These are phyloP conservation scores for Suhomyces kunorum DNA, from an alignment of 1,139 yeast species.

Conservation along the genomic window DNA sequence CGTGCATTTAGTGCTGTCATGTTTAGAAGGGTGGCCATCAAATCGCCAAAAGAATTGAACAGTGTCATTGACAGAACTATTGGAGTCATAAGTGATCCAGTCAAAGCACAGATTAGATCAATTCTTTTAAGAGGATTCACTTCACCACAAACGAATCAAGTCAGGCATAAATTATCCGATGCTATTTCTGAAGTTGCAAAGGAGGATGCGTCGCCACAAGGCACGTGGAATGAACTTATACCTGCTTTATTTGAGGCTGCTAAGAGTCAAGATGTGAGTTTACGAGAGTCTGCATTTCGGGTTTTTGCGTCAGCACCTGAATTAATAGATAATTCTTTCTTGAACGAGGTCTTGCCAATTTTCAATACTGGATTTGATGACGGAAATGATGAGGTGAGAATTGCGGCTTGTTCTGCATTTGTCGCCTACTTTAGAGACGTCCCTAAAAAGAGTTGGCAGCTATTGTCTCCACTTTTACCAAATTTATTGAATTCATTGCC, in stretches of 20 bases:
- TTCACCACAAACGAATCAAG: conserved; percentile 62
- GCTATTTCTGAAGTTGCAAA: conserved; percentile 91
- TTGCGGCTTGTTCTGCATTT: conserved; percentile 90
- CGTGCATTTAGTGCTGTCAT: conserved; percentile 80
- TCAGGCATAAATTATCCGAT: conserved; percentile 90
- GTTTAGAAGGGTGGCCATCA: conserved; percentile 82
- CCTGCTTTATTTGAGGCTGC: conserved; percentile 75
- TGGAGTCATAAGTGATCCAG: conserved; percentile 64
- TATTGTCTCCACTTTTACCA: conserved; percentile 77
- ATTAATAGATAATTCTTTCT: conserved; percentile 59
- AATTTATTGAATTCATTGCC: conserved; percentile 83
- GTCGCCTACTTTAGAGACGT: conserved; percentile 83
- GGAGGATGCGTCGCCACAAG: conserved; percentile 52
- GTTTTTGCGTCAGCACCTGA: conserved; percentile 85
- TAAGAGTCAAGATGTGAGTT: conserved; percentile 60
- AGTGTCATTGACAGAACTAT: conserved; percentile 75
- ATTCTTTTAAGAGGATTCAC: conserved; percentile 73
- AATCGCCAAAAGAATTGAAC: conserved; percentile 63
- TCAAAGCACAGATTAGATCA: conserved; percentile 61
- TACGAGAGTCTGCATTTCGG: conserved; percentile 89
- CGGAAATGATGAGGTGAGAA: conserved; percentile 75
- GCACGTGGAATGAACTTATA: conserved; percentile 74
- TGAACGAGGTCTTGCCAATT: conserved; percentile 62
- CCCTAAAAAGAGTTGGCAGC: conserved; percentile 77
- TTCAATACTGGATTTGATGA: conserved; percentile 83